Evolutionary conservation across 768 basidiomycete genomes (phyloP), one percentile per base, ranked within the genome.

Genomic region (Russula abietina): DNA sequence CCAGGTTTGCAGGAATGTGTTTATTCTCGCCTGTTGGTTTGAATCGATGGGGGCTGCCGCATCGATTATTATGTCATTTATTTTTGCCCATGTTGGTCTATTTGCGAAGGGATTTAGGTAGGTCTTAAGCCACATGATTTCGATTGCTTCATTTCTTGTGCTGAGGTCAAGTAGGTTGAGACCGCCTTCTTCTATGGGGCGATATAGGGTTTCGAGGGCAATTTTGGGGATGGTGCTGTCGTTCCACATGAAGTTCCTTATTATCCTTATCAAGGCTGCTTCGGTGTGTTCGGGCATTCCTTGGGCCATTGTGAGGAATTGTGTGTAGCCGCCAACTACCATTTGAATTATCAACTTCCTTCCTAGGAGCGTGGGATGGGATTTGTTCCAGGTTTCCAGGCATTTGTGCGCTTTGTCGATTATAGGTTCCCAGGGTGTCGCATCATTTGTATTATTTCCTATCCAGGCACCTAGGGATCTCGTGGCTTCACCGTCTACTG

Each of bases 241-340:
- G 1, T 59, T 51, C 70, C 71, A 71, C 0, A 72, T 48, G 53
- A 74, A 74, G 2, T 60, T 7, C 2, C 32, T 14, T 9, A 16
- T 33, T 6, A 22, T 30, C 7, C 33, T 57, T 1, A 2, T 33
- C 5, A 46, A n/a, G 10, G 55, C 5, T 0, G 45, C 8, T n/a
- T 12, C n/a, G 2, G 33, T 33, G 1, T 9, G n/a, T 16, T 32
- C 1, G 0, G 55, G 55, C 55, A 57, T 57, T 1, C 32, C 43
- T 46, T 57, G 30, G 0, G 30, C 55, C 22, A 33, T 45, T 4
- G 43, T 33, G 1, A 57, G 30, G 45, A 33, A 57, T 17, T 57
- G 55, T 0, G 43, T 46, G 30, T 9, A 17, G 14, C 54, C 38
- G 0, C 54, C 24, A 3, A 55, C 5, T 8, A 55, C 3, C 0